Base-by-base conservation (phyloP, 495 filamentous ascomycete species). In the Patellaria atrata region DNA sequence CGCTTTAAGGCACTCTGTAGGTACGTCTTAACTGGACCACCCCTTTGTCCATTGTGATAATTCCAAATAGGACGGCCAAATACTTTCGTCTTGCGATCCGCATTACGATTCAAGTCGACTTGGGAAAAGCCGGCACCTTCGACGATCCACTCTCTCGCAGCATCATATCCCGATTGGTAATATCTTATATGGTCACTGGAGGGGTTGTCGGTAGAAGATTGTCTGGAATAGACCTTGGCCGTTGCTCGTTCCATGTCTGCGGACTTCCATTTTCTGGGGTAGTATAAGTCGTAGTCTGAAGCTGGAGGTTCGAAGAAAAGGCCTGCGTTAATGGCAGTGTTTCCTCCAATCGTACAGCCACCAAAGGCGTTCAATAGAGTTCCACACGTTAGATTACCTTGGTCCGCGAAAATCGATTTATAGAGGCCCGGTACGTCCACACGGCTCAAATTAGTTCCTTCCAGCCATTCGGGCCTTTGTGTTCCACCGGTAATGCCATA, bases 241-340 rank as follows among this genome's bases (percentile, higher is more conserved):
- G 33, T 34, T 17, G 43, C 38, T 4, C 11, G 25, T 6, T 31
- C 12, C 5, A 46, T 38, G 25, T 46, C 43, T 11, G 20, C 15
- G 29, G 29, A 39, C 18, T 46, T 46, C 43, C 43, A 46, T n/a
- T 38, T 38, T 18, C 12, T 22, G 11, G 43, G 43, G 36, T 32
- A 46, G 25, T 26, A 20, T 1, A 10, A 19, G 15, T 15, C 4
- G 34, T 1, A 29, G 36, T 20, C 9, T 6, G 2, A 9, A 14
- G 9, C 19, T 13, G 10, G 22, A 8, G 11, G 26, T 3, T 13
- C 10, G 24, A 14, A 44, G 20, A 50, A 56, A 18, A 59, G 27
- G 30, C 54, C 56, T 15, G 56, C 60, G 38, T 62, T 62, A 29
- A 64, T 58, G 12, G 58, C 53, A 21, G 53, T 55, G n/a, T 29